Evolutionary conservation across 371 early-diverging fungal species (phyloP).

Genomic region (Polyrhizophydium stewartii): DNA sequence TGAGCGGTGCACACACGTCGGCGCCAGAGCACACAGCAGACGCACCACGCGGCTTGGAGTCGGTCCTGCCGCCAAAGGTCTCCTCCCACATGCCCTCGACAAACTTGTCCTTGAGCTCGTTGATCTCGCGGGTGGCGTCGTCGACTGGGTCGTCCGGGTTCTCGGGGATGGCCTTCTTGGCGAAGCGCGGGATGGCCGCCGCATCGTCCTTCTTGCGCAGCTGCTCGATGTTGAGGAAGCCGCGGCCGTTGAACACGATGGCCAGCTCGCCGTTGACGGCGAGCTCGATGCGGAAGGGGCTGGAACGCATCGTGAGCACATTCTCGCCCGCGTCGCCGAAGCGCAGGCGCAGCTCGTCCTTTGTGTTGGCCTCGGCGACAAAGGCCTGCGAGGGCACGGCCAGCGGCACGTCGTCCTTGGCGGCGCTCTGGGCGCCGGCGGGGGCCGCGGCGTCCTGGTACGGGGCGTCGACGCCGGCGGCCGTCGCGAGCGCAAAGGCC

Average conservation of each 20-base stretch:
- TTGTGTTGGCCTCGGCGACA: background rate
- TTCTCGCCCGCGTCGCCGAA: constrained; percentile 11
- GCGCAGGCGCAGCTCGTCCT: background rate
- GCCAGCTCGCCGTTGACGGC: constrained; percentile 54
- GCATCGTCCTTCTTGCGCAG: constrained; percentile 59
- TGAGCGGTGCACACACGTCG: background rate
- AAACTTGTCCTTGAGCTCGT: constrained; percentile 27
- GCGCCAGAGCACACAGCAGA: background rate
- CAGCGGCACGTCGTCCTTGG: background rate
- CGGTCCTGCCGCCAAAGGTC: constrained; percentile 77
- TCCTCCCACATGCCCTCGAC: constrained; percentile 71
- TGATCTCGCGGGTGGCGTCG: constrained; percentile 30
- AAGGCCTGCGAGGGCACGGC: background rate
- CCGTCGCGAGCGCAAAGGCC: background rate
- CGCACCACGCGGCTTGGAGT: constrained; percentile 85
- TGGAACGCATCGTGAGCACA: constrained; percentile 44
- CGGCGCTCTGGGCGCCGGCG: background rate
- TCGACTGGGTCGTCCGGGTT: constrained; percentile 15
- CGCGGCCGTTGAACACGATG: constrained; percentile 76
- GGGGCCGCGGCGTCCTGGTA: background rate
- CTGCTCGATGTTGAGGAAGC: constrained; percentile 82
- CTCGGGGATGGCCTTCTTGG: background rate
- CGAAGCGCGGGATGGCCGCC: constrained; percentile 3
- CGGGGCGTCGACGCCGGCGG: background rate
- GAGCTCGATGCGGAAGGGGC: constrained; percentile 67